phyloP scores from a whole-genome alignment of 129 eudicot genomes.

The Flaveria linearis region DNA sequence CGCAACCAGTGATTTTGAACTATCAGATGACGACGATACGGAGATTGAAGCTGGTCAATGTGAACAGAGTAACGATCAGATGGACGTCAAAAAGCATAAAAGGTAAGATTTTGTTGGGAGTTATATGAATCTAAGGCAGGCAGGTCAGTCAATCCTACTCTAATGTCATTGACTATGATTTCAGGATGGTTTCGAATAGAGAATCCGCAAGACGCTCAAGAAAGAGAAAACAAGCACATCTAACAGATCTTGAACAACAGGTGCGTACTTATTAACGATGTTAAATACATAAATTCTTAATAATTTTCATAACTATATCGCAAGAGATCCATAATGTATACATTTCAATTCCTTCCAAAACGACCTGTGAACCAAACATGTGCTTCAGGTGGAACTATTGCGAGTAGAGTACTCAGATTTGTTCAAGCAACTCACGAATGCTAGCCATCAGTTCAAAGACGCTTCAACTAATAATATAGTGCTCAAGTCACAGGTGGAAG shows the following conservation, averaged over 20 bases:
- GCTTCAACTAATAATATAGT: slow-evolving; percentile 81
- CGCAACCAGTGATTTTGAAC: slow-evolving; percentile 41
- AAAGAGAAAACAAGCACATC: slow-evolving; percentile 72
- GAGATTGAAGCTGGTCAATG: slow-evolving; percentile 77
- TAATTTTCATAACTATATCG: too few relatives aligned
- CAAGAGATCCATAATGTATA: not conserved
- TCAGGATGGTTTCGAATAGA: slow-evolving; percentile 87
- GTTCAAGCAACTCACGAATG: slow-evolving; percentile 77
- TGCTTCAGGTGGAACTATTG: slow-evolving; percentile 63
- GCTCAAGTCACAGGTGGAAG: slow-evolving; percentile 92
- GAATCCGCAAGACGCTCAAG: slow-evolving; percentile 98
- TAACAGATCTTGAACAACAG: slow-evolving; percentile 75
- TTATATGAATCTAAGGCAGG: slow-evolving; percentile 1
- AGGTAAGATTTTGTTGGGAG: slow-evolving; percentile 44
- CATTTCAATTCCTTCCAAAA: not conserved
- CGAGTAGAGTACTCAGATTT: slow-evolving; percentile 61
- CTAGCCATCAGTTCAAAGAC: slow-evolving; percentile 80
- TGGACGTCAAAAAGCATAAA: slow-evolving; percentile 59
- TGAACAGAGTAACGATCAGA: slow-evolving; percentile 68
- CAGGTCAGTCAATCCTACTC: slow-evolving; percentile 2
- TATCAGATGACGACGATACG: slow-evolving; percentile 65
- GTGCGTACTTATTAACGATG: slow-evolving; percentile 33
- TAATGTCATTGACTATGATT: slow-evolving; percentile 24
- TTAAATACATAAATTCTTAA: not conserved
- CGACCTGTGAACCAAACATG: not conserved